Evolutionary conservation across 2,329 filamentous ascomycete species (phyloP).

Genomic region (Raffaelea albimanens): DNA sequence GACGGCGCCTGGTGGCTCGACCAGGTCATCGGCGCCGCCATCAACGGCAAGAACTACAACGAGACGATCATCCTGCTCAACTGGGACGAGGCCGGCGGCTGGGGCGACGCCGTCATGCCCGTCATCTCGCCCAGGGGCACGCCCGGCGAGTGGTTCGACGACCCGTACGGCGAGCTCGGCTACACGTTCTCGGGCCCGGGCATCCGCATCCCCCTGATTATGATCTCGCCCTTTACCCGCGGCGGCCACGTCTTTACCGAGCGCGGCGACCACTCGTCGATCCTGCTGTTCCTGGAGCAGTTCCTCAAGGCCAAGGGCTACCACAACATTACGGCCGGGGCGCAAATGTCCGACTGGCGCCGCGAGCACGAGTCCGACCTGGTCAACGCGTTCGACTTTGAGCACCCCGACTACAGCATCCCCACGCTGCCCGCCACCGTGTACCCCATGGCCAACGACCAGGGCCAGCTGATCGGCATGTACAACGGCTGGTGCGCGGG

Average conservation of each 20-base stretch:
- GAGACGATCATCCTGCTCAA: slow-evolving; percentile 39
- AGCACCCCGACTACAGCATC: slow-evolving; percentile 34
- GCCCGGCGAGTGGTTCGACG: slow-evolving; percentile 40
- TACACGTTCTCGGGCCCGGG: slow-evolving; percentile 23
- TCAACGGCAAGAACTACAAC: slow-evolving; percentile 35
- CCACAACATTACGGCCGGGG: slow-evolving; percentile 12
- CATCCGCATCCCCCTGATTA: slow-evolving; percentile 43
- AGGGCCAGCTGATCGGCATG: slow-evolving; percentile 32
- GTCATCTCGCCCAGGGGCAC: slow-evolving; percentile 38
- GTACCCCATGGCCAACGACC: slow-evolving; percentile 29
- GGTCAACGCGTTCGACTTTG: slow-evolving; percentile 18
- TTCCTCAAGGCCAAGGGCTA: slow-evolving; percentile 22
- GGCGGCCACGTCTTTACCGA: slow-evolving; percentile 44
- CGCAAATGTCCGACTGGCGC: slow-evolving; percentile 16
- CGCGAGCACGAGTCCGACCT: slow-evolving; percentile 17
- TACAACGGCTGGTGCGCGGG: slow-evolving; percentile 29
- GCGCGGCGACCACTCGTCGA: slow-evolving; percentile 44
- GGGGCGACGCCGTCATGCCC: slow-evolving; percentile 44
- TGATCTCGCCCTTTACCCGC: slow-evolving; percentile 46
- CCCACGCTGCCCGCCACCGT: slow-evolving; percentile 34
- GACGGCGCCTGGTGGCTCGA: slow-evolving; percentile 48
- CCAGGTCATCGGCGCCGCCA: slow-evolving; percentile 39
- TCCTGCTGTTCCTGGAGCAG: slow-evolving; percentile 37
- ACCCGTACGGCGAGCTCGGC: slow-evolving; percentile 29
- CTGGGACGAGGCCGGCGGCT: slow-evolving; percentile 45